Evolutionary conservation across 768 basidiomycete genomes (phyloP).

Genomic region (Suillus weaverae): DNA sequence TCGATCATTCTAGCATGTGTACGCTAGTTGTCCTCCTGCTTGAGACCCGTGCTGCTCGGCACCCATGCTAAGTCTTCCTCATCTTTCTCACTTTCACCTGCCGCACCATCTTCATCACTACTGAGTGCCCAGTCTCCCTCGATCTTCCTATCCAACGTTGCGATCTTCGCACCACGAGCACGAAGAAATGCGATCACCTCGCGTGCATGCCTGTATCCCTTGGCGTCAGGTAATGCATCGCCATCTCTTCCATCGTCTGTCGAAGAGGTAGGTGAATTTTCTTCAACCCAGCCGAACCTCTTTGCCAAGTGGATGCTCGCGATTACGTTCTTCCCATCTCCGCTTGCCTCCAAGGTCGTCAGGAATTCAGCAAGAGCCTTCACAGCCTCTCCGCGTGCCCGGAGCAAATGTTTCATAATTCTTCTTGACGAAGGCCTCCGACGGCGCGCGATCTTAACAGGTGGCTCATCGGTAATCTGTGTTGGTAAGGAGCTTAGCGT

Average conservation of each 20-base stretch:
- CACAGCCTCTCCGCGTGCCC: constrained; percentile 81
- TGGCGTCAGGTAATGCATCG: constrained; percentile 20
- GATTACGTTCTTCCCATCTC: constrained; percentile 47
- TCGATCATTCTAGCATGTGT: background rate
- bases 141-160: constrained; percentile 42
- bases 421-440: constrained; percentile 72
- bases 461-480: constrained; percentile 37
- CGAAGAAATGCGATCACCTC: constrained; percentile 77
- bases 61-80: constrained; percentile 38
- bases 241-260: constrained; percentile 26
- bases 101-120: constrained; percentile 47
- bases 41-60: constrained; percentile 15
- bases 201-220: constrained; percentile 62
- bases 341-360: constrained; percentile 54
- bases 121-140: constrained; percentile 74
- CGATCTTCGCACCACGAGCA: constrained; percentile 70
- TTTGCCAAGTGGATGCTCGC: constrained; percentile 49
- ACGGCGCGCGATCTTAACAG: constrained; percentile 31
- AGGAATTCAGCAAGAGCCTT: constrained; percentile 75
- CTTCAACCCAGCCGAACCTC: constrained; percentile 41
- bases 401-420: constrained; percentile 86
- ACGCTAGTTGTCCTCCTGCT: constrained; percentile 16
- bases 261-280: constrained; percentile 21
- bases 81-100: constrained; percentile 24
- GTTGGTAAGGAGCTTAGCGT: constrained; percentile 18